phyloP scores from a whole-genome alignment of 805 yeast genomes.

The Metschnikowia aberdeeniae region DNA sequence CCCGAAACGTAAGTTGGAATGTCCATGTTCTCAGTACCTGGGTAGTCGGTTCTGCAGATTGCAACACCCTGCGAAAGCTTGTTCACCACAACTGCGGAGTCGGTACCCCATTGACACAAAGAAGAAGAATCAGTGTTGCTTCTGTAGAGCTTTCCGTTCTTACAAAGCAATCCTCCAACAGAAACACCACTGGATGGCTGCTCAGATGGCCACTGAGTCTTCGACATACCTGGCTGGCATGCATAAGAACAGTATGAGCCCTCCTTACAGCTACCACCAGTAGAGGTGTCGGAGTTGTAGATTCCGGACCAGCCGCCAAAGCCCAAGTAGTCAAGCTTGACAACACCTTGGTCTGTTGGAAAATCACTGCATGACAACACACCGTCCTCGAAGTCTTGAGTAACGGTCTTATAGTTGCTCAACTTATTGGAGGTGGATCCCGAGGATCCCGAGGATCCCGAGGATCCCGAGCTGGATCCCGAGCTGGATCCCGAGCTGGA shows the following conservation, averaged over 20 bases:
- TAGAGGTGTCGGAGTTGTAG: conserved; percentile 52
- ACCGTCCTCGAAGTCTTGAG: conserved; percentile 68
- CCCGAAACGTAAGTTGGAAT: conserved; percentile 80
- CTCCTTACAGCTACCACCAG: conserved; percentile 72
- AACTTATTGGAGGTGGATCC: conserved; percentile 56
- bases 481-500: conserved; percentile 14
- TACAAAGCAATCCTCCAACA: conserved; percentile 89
- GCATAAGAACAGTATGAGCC: conserved; percentile 97
- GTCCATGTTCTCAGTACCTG: conserved; percentile 98
- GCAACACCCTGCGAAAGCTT: conserved; percentile 68
- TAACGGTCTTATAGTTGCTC: conserved; percentile 51
- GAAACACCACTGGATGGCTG: conserved; percentile 91
- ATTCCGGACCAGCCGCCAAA: conserved; percentile 85
- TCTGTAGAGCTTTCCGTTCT: conserved; percentile 78
- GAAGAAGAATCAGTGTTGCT: conserved; percentile 61
- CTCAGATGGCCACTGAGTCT: conserved; percentile 91
- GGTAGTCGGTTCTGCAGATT: conserved; percentile 97
- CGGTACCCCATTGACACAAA: conserved; percentile 86
- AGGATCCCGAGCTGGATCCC: conserved; percentile 14
- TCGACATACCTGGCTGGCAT: conserved; percentile 98
- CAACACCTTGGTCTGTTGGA: conserved; percentile 83
- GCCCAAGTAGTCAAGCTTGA: conserved; percentile 64
- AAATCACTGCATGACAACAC: conserved; percentile 58
- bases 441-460: conserved; percentile 10
- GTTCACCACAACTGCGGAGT: conserved; percentile 64